Evolutionary conservation across 106 monocot genomes (phyloP).

Genomic region (Dendrobium chrysotoxum): DNA sequence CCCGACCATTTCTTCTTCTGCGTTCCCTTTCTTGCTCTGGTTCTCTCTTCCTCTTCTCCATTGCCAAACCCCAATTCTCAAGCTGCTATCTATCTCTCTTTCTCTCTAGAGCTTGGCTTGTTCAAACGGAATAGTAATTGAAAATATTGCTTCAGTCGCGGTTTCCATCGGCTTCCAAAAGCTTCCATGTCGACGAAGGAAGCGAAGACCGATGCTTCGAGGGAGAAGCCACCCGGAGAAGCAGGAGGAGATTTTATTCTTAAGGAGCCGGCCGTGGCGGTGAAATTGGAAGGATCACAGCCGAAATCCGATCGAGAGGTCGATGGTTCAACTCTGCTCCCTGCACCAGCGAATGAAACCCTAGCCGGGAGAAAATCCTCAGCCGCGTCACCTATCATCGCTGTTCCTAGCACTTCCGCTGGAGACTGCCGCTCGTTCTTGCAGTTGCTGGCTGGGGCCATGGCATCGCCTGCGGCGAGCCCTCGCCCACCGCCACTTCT

Average conservation of each 20-base stretch:
- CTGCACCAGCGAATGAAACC: not conserved
- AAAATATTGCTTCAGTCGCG: not conserved
- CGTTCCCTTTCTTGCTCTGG: not conserved
- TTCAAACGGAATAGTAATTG: not conserved
- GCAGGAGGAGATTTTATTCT: not conserved
- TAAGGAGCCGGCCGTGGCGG: not conserved
- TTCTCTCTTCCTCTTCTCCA: not conserved
- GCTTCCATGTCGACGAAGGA: slow-evolving; percentile 4
- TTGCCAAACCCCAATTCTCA: not conserved
- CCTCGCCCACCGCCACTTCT: slow-evolving; percentile 8
- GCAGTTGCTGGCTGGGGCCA: slow-evolving; percentile 23
- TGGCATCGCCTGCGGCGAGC: slow-evolving; percentile 17
- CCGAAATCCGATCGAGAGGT: not conserved
- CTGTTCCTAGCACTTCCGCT: not conserved
- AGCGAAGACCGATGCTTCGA: not conserved
- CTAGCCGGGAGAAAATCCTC: not conserved
- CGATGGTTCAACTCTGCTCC: not conserved
- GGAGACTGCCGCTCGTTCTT: slow-evolving; percentile 10
- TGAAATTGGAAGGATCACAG: not conserved
- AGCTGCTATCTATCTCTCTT: not conserved
- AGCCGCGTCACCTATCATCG: not conserved
- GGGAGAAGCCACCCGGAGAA: not conserved
- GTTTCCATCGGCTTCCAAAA: not conserved
- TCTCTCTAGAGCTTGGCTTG: not conserved
- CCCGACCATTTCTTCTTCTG: not conserved